Conservation (phyloP, 768 basidiomycete genomes). For the Crepidotus variabilis region DNA sequence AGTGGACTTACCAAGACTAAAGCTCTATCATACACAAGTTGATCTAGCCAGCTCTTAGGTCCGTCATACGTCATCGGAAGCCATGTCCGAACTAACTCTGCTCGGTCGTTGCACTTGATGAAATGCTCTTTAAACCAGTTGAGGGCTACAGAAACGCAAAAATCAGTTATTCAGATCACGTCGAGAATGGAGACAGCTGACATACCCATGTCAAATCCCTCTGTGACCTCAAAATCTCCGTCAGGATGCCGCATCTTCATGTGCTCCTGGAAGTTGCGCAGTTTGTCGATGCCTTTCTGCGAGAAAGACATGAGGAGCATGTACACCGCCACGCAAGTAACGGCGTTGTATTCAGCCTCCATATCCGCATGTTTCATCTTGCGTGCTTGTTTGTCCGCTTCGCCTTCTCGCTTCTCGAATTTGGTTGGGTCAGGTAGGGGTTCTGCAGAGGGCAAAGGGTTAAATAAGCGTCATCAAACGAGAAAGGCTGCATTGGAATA, state of each 20-base stretch:
- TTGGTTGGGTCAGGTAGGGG: slow-evolving; percentile 79
- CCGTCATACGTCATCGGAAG: slow-evolving; percentile 79
- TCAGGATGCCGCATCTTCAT: slow-evolving; percentile 78
- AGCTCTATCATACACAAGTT: slow-evolving; percentile 90
- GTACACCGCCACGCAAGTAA: slow-evolving; percentile 85
- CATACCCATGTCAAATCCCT: slow-evolving; percentile 77
- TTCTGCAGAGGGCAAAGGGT: slow-evolving; percentile 38
- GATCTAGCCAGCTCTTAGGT: slow-evolving; percentile 81
- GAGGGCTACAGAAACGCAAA: slow-evolving; percentile 46
- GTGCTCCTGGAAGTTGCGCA: slow-evolving; percentile 76
- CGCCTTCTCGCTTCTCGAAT: slow-evolving; percentile 67
- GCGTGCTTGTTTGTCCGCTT: slow-evolving; percentile 65
- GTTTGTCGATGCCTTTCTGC: slow-evolving; percentile 85
- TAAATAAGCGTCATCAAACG: neutral
- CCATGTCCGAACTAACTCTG: slow-evolving; percentile 86
- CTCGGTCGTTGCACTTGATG: slow-evolving; percentile 91
- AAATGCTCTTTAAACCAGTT: slow-evolving; percentile 94
- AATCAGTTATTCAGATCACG: slow-evolving; percentile 4
- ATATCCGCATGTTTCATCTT: slow-evolving; percentile 69
- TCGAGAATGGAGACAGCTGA: slow-evolving; percentile 1
- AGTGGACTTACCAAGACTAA: slow-evolving; percentile 64
- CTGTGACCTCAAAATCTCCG: slow-evolving; percentile 70
- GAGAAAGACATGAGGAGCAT: slow-evolving; percentile 91
- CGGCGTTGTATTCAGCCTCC: slow-evolving; percentile 79
- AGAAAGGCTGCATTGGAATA: neutral